Conservation (phyloP, 1,139 yeast genomes). For the Candida freyschussii region DNA sequence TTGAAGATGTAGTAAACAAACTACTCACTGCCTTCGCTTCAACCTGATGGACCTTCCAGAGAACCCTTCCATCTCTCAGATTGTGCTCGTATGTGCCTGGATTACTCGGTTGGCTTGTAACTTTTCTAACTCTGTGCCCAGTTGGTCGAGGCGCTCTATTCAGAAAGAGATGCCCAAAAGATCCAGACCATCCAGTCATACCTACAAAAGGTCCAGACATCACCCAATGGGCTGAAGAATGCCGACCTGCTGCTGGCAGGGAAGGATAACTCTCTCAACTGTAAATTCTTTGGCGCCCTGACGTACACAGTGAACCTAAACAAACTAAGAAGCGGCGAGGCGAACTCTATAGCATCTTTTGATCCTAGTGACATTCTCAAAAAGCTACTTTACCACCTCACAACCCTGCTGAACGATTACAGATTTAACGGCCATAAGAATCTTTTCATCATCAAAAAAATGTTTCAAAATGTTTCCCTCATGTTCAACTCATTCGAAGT, state of each 20-base stretch:
- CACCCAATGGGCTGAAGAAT: slow-evolving; percentile 43
- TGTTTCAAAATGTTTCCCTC: slow-evolving; percentile 51
- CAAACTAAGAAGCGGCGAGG: slow-evolving; percentile 8
- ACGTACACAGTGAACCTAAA: slow-evolving; percentile 58
- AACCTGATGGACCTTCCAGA: slow-evolving; percentile 4
- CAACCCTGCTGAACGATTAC: slow-evolving; percentile 9
- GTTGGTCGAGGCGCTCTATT: slow-evolving; percentile 22
- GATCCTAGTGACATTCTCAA: slow-evolving; percentile 21
- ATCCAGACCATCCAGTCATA: slow-evolving; percentile 45
- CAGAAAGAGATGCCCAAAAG: slow-evolving; percentile 21
- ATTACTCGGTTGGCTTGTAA: slow-evolving; percentile 3
- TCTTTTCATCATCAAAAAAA: slow-evolving; percentile 37
- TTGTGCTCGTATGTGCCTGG: slow-evolving; percentile 4
- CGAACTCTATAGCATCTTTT: slow-evolving; percentile 3
- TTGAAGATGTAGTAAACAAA: no score
- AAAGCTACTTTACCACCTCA: slow-evolving; percentile 22
- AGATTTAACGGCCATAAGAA: slow-evolving; percentile 12
- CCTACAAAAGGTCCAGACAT: slow-evolving; percentile 52
- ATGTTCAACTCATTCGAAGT: slow-evolving; percentile 37
- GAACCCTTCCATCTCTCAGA: slow-evolving; percentile 4
- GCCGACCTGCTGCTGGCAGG: slow-evolving; percentile 45
- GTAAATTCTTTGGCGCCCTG: slow-evolving; percentile 68
- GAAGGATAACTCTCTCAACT: slow-evolving; percentile 37
- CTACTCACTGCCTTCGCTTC: no score
- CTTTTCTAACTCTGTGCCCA: no score